Base-by-base conservation (phyloP, 768 basidiomycete species). In the Macrolepiota fuliginosa region DNA sequence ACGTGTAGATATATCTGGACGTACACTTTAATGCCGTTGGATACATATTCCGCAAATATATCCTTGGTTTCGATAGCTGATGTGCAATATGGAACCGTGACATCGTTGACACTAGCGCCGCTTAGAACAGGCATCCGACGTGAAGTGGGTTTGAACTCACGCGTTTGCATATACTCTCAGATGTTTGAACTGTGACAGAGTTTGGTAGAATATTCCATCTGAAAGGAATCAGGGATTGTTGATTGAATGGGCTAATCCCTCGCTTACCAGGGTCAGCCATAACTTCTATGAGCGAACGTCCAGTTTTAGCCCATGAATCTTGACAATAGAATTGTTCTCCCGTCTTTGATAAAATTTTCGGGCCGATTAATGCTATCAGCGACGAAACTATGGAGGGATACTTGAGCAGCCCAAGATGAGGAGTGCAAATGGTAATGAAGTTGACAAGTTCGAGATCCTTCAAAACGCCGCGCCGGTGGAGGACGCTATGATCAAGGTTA, bases 351-450 rank as follows among this genome's bases (percentile, higher is more conserved):
- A 95, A 75, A 13, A 94, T 73, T 57, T 77, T 84, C 0, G 90
- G 84, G 0, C 90, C 94, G 10, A 96, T 68, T 19, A 71, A 76
- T 1, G 79, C 77, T 11, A 79, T 68, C 0, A 91, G 51, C 1
- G 75, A 74, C 1, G 88, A 89, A 45, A 87, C 69, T 36, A 88
- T 72, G 2, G 86, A 84, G 27, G 81, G 79, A 63, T 88, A 88
- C 67, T 77, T 76, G 3, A 85, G 86, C 6, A 93, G 80, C 13
- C 94, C 94, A 42, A 94, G 78, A 63, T 92, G 89, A 1, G 94
- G 94, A 0, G 93, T 92, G 1, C 93, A 91, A 54, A 95, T 74
- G 0, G 93, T 92, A 57, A 84, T 85, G 72, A 95, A 96, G 71
- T 92, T 93, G 57, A 91, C 81, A 0, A 93, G 91, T 29, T 75